Conservation (phyloP, 345 rosid genomes). For the Eucalyptus decipiens region DNA sequence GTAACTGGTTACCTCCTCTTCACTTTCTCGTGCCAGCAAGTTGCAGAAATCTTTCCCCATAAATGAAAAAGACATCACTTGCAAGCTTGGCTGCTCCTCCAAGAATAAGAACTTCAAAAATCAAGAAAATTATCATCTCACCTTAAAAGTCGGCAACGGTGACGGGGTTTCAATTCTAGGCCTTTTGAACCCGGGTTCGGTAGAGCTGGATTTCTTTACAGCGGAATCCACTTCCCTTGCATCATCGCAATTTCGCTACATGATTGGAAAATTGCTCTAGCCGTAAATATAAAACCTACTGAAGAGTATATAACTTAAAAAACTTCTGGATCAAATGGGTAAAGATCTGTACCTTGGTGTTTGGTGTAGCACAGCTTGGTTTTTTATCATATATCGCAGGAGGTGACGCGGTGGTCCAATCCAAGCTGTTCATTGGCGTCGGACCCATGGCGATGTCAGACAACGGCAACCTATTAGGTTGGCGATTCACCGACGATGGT, state of each 20-base stretch:
- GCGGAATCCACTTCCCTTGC: constrained; percentile 18
- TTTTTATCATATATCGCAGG: constrained; percentile 17
- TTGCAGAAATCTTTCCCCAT: neutral
- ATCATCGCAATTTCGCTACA: constrained; percentile 15
- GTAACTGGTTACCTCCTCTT: neutral
- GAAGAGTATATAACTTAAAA: neutral
- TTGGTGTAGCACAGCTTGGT: constrained; percentile 8
- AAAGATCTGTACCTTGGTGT: constrained; percentile 3
- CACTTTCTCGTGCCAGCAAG: neutral
- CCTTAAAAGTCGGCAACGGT: constrained; percentile 84
- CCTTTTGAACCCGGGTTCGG: constrained; percentile 43
- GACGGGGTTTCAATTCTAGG: constrained; percentile 63
- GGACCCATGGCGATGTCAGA: constrained; percentile 12
- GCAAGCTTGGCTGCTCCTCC: neutral
- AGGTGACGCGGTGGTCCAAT: neutral
- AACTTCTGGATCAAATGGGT: neutral
- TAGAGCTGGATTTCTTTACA: constrained; percentile 23
- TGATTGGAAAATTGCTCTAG: neutral
- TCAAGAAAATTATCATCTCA: neutral
- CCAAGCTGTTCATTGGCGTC: neutral
- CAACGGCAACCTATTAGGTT: constrained; percentile 20
- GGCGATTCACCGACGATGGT: constrained; percentile 17
- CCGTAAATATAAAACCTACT: neutral
- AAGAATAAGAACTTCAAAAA: neutral
- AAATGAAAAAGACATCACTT: neutral